Conservation (phyloP, 2,329 filamentous ascomycete genomes). For the Pestalotiopsis sp. region DNA sequence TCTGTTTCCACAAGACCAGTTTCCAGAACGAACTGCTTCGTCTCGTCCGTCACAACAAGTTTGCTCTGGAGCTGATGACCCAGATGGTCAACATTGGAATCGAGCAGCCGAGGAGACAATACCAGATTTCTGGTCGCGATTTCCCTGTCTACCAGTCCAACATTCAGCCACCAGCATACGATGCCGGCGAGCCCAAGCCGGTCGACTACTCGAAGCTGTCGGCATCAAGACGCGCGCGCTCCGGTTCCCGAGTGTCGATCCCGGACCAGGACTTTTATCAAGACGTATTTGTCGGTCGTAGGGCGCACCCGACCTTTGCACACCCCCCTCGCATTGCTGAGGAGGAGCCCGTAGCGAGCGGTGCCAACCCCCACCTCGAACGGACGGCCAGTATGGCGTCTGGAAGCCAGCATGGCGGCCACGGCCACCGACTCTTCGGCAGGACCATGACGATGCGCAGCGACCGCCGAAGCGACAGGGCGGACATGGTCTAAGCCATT, state of each 20-base stretch:
- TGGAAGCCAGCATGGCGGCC: neutral
- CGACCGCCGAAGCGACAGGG: neutral
- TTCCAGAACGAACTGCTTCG: constrained; percentile 94
- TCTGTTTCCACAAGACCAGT: constrained; percentile 97
- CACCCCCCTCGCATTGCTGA: constrained; percentile 27
- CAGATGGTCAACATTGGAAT: constrained; percentile 83
- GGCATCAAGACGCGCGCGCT: constrained; percentile 26
- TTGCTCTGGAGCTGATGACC: constrained; percentile 88
- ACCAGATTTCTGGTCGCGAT: constrained; percentile 67
- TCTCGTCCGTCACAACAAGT: constrained; percentile 89
- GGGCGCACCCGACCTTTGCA: constrained; percentile 21
- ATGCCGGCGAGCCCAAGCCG: neutral
- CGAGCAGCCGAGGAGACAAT: constrained; percentile 77
- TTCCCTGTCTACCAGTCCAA: constrained; percentile 63
- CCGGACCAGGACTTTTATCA: constrained; percentile 42
- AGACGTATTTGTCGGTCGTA: constrained; percentile 48
- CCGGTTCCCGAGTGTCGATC: constrained; percentile 25
- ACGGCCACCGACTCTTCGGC: constrained; percentile 3
- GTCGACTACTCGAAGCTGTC: constrained; percentile 27
- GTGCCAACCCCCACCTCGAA: constrained; percentile 25
- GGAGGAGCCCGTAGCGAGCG: constrained; percentile 27
- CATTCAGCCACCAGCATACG: constrained; percentile 34
- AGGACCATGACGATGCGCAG: neutral
- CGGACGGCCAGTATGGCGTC: constrained; percentile 8
- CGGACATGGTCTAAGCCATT: neutral